Evolutionary conservation across 495 filamentous ascomycete genomes (phyloP).

Genomic region (Neurospora sp.): DNA sequence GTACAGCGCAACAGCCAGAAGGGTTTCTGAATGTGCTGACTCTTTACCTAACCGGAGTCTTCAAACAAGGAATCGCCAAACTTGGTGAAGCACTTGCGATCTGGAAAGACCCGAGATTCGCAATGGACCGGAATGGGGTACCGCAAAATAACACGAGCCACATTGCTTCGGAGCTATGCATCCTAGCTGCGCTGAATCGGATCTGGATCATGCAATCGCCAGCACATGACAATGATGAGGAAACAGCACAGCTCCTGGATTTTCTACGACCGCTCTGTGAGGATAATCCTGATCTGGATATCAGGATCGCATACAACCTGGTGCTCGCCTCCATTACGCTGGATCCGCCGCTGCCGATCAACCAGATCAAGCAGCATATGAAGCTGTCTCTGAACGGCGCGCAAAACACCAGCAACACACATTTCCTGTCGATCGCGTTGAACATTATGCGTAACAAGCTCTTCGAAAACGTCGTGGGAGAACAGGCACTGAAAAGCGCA

Average conservation of each 20-base stretch:
- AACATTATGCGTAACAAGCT: conserved; percentile 78
- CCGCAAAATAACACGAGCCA: conserved; percentile 31
- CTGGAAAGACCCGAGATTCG: conserved; percentile 52
- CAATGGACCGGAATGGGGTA: conserved; percentile 32
- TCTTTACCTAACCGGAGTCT: conserved; percentile 64
- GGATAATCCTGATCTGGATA: conserved; percentile 57
- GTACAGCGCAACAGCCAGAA: conserved; percentile 18
- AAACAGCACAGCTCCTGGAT: conserved; percentile 47
- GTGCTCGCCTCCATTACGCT: conserved; percentile 57
- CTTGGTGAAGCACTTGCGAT: conserved; percentile 52
- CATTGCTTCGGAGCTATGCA: conserved; percentile 57
- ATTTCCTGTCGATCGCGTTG: conserved; percentile 71
- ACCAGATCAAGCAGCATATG: conserved; percentile 68
- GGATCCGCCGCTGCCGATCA: conserved; percentile 44
- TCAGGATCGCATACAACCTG: conserved; percentile 70
- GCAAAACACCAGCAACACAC: conserved; percentile 53
- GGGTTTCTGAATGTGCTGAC: conserved; percentile 30
- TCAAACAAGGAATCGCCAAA: conserved; percentile 69
- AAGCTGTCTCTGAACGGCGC: conserved; percentile 45
- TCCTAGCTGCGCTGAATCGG: conserved; percentile 72
- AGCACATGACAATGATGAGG: conserved; percentile 35
- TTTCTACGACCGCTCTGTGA: conserved; percentile 57
- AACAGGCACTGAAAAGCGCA: conserved; percentile 84
- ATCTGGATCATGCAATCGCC: conserved; percentile 71
- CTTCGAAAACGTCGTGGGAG: conserved; percentile 76